These are phyloP conservation scores for Kodamaea ohmeri DNA, from an alignment of 1,139 yeast species.

Conservation along the genomic window DNA sequence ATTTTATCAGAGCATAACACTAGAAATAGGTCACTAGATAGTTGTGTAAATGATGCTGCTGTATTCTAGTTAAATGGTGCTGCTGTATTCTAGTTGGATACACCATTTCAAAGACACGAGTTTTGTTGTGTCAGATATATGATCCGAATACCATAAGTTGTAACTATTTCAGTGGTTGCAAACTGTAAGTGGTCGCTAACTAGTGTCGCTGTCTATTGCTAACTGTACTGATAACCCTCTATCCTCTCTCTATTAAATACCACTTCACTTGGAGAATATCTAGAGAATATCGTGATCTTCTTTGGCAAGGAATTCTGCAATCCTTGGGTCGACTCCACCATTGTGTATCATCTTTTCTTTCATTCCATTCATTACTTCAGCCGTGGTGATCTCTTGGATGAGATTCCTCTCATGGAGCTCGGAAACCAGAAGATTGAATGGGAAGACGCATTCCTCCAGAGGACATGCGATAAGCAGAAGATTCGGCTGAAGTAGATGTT, in stretches of 20 bases:
- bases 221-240: too few relatives aligned
- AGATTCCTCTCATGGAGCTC: conserved; percentile 27
- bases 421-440: conserved; percentile 29
- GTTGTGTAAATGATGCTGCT: too few relatives aligned
- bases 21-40: too few relatives aligned
- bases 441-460: conserved; percentile 27
- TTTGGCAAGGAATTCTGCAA: conserved; percentile 29
- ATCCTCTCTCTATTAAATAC: background rate
- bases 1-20: too few relatives aligned
- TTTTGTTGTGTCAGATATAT: too few relatives aligned
- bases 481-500: conserved; percentile 28
- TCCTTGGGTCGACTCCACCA: conserved; percentile 24
- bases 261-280: background rate
- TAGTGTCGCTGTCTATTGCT: too few relatives aligned
- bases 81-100: too few relatives aligned
- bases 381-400: conserved; percentile 21
- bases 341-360: conserved; percentile 22
- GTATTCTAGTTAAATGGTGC: too few relatives aligned
- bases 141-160: too few relatives aligned
- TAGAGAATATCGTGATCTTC: conserved; percentile 22
- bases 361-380: conserved; percentile 28
- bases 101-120: too few relatives aligned
- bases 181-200: too few relatives aligned
- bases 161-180: too few relatives aligned
- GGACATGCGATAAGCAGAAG: conserved; percentile 31